Base-by-base conservation (phyloP, 2,329 filamentous ascomycete genomes). In the Neophaeococcomyces mojaviensis region DNA sequence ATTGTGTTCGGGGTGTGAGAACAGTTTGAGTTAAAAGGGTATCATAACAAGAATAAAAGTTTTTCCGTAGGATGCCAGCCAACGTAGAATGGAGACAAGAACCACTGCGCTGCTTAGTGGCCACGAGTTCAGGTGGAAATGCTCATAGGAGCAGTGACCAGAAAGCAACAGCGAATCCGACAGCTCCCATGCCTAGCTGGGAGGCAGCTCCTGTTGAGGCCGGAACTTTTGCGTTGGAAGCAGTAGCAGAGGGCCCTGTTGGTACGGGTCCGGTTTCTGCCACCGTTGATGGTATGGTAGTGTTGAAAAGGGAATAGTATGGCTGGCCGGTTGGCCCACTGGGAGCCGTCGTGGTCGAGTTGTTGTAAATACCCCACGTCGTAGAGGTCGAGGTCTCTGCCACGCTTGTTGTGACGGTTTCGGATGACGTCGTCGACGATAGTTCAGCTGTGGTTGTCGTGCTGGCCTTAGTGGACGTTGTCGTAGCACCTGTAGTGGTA, bases 401-500 rank as follows among this genome's bases (percentile, higher is more conserved):
- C 10, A 28, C 12, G 4, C 30, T 44, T 16, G 37, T 42, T 16
- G 28, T 28, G 18, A 26, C 44, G 15, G 40, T 28, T 4, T 35
- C 16, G 15, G 15, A 19, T 8, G 10, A 12, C 19, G 30, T 37
- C 31, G 16, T 37, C 4, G 39, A 44, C 16, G 46, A 44, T 3
- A n/a, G n/a, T 16, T 44, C 33, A 13, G 39, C 22, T 6, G 36
- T 19, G 24, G 28, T 37, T 22, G 40, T 48, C 12, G 40, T 35
- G 20, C 47, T 42, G 24, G 24, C 46, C 9, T 35, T 39, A 3
- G 28, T 44, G n/a, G 42, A 46, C 30, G 36, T 41, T 13, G 43
- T 49, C 16, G 32, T 19, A 10, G 39, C 44, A 19, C 37, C 35
- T 36, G 37, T 41, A 22, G 30, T 35, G 39, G 7, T 36, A 13